Base-by-base conservation (phyloP, 306 rosid genomes). In the Hippophae tibetana region DNA sequence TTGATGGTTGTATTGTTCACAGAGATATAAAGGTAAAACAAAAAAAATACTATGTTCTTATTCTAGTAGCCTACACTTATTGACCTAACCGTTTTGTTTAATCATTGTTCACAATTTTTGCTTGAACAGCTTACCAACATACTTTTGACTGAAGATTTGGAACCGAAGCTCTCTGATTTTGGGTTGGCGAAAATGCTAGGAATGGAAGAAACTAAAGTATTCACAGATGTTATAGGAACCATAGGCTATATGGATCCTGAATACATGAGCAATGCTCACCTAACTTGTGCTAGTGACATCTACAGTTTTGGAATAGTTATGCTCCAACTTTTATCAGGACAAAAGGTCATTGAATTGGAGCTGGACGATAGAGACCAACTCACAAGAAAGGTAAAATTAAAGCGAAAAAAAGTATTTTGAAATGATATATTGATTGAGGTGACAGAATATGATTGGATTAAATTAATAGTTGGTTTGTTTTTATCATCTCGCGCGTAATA, bases 221-320 rank as follows among this genome's bases (percentile, higher is more conserved):
- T 87, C 51, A 84, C 96, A 13, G 96, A 72, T 64, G 87, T 90
- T 26, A 81, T 90, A 74, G 95, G 97, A 76, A 90, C 95, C 18
- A 82, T 84, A 69, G 97, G 97, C 0, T 90, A 86, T 54, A 90
- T 90, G 97, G 97, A 90, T 68, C 97, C 97, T 3, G 97, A 90
- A 69, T 90, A 90, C 71, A 85, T 90, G 96, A 87, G 83, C 64
- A 87, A 83, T 71, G 90, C 96, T 55, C 83, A 83, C 73, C 67
- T 90, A 44, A 90, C 94, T 0, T 79, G 96, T 51, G 89, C 90
- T 0, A 90, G 97, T 76, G 95, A 90, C 56, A 64, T 87, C 12
- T 90, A 85, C 45, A 87, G 97, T 69, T 87, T 87, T 48, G 96
- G 97, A 6, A 85, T 87, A 63, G 95, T 90, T 58, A 65, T 74